Evolutionary conservation across 257 asterid genomes (phyloP).

Genomic region (Prunella vulgaris): DNA sequence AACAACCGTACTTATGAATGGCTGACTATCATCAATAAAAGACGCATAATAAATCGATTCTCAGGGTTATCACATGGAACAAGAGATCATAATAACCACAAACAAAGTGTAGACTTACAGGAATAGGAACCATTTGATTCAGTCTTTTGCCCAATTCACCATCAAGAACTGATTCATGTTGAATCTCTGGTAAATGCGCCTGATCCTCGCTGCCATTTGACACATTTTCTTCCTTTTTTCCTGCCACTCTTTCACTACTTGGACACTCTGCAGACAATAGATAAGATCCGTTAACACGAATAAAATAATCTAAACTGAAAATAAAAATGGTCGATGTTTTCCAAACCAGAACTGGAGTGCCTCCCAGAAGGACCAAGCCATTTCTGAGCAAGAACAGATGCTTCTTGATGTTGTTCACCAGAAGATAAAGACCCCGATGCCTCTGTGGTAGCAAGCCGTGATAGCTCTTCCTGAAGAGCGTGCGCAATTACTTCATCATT

Average conservation of each 20-base stretch:
- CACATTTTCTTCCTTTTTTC: constrained; percentile 29
- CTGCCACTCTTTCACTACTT: constrained; percentile 33
- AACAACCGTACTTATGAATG: not conserved
- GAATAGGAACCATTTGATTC: constrained; percentile 67
- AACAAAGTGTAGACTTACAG: constrained; percentile 48
- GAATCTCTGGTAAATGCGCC: constrained; percentile 53
- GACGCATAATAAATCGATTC: not conserved
- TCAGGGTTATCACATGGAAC: not conserved
- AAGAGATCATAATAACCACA: not conserved
- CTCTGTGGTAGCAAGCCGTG: constrained; percentile 45
- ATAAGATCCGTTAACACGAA: not conserved
- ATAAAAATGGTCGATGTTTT: not conserved
- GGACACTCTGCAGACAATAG: constrained; percentile 29
- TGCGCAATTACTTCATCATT: constrained; percentile 69
- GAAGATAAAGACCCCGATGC: constrained; percentile 34
- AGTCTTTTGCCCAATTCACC: constrained; percentile 81
- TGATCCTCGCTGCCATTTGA: constrained; percentile 20
- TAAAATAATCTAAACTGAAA: not conserved
- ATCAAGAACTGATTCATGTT: constrained; percentile 68
- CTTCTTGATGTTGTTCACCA: constrained; percentile 42
- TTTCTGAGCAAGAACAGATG: constrained; percentile 62
- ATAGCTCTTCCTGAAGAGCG: constrained; percentile 83
- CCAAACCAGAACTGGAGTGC: constrained; percentile 37
- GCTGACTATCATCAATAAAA: not conserved
- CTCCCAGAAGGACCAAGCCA: constrained; percentile 57